These are phyloP conservation scores for Purpureocillium takamizusanense DNA, from an alignment of 2,329 filamentous ascomycete species.

Conservation along the genomic window DNA sequence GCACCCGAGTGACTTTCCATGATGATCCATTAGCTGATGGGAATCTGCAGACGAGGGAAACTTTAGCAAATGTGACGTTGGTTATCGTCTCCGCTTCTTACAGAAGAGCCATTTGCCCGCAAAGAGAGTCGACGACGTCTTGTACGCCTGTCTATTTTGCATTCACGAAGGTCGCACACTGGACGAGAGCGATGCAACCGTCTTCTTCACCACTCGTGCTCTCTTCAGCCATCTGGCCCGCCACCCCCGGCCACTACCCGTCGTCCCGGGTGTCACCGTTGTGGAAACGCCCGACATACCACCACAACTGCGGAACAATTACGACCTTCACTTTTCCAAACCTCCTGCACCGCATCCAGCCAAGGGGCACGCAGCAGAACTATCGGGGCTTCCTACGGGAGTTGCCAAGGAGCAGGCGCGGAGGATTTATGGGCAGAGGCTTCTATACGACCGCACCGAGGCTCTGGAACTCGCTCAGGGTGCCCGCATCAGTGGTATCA, in stretches of 20 bases:
- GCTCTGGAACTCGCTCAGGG: slow-evolving; percentile 38
- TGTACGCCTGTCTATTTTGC: slow-evolving; percentile 48
- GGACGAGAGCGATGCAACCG: slow-evolving; percentile 46
- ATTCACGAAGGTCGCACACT: slow-evolving; percentile 37
- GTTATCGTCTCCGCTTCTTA: slow-evolving; percentile 44
- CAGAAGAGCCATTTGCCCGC: slow-evolving; percentile 46
- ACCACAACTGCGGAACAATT: slow-evolving; percentile 34
- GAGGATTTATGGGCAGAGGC: slow-evolving; percentile 34
- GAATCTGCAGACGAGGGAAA: slow-evolving; percentile 25
- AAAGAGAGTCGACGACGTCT: slow-evolving; percentile 39
- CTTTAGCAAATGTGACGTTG: slow-evolving; percentile 34
- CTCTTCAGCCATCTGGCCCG: slow-evolving; percentile 44
- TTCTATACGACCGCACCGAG: slow-evolving; percentile 33
- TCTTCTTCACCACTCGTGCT: slow-evolving; percentile 44
- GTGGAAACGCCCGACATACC: slow-evolving; percentile 35
- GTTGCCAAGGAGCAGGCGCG: slow-evolving; percentile 38
- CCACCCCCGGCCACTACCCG: slow-evolving; percentile 43
- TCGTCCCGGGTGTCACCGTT: slow-evolving; percentile 37
- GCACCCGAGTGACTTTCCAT: too few species aligned
- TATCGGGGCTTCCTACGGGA: slow-evolving; percentile 33
- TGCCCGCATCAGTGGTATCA: slow-evolving; percentile 39
- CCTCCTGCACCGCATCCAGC: slow-evolving; percentile 32
- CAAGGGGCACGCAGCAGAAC: slow-evolving; percentile 28
- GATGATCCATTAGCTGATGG: too few species aligned
- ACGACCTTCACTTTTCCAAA: slow-evolving; percentile 40